A percentile compares a stretch with the other conserved stretches of the same genome.
Evolutionary conservation across 2,329 filamentous ascomycete species (phyloP).

Genomic region (Neonectria ditissima): DNA sequence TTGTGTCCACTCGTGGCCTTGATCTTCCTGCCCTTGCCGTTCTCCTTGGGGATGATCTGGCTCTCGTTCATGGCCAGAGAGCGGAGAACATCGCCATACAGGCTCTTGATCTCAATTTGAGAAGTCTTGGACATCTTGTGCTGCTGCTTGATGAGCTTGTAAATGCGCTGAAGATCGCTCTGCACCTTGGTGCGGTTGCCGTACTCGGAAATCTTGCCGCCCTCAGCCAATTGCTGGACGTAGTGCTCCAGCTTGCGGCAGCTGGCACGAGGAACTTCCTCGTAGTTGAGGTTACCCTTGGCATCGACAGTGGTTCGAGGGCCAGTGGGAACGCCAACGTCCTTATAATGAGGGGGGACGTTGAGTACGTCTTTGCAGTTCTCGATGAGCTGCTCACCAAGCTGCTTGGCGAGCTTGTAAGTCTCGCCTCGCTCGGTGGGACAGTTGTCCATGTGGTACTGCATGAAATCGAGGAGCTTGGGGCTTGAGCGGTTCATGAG

Average conservation of each 20-base stretch:
- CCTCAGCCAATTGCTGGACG: conserved; percentile 97
- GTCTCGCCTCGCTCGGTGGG: conserved; percentile 97
- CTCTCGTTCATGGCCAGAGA: conserved; percentile 98
- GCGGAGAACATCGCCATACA: conserved; percentile 94
- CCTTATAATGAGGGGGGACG: conserved; percentile 91
- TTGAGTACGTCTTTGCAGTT: conserved; percentile 95
- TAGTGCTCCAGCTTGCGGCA: conserved; percentile 98
- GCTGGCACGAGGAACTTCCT: conserved; percentile 86
- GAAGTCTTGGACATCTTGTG: conserved; percentile 97
- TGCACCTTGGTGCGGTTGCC: conserved; percentile 98
- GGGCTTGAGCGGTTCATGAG: conserved; percentile 99
- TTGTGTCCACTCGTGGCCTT: conserved; percentile 72
- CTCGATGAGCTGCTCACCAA: conserved; percentile 92
- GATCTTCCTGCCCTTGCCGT: conserved; percentile 73
- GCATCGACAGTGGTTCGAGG: conserved; percentile 93
- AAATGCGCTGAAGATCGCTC: conserved; percentile 92
- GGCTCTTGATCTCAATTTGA: conserved; percentile 93
- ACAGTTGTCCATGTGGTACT: conserved; percentile 99
- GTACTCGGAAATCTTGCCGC: conserved; percentile 98
- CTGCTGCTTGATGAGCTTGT: conserved; percentile 98
- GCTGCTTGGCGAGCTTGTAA: conserved; percentile 96
- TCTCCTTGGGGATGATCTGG: conserved; percentile 93
- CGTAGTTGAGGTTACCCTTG: conserved; percentile 91
- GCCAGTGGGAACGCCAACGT: conserved; percentile 91
- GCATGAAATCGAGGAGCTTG: conserved; percentile 97